phyloP scores from a whole-genome alignment of 352 stramenopile genomes.

The Elongisporangium anandrum region DNA sequence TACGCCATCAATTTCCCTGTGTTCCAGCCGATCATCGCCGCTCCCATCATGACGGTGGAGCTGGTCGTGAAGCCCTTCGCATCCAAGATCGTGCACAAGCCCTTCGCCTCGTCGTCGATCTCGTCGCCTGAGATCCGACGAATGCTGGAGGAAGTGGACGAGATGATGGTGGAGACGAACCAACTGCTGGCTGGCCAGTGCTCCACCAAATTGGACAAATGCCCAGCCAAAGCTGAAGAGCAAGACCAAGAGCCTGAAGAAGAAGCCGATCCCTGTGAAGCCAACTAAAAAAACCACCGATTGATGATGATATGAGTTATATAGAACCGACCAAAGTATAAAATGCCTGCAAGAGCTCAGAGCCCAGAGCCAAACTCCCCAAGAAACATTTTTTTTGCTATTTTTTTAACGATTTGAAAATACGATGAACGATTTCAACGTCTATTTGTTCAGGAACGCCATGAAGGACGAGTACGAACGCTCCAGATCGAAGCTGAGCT shows the following conservation, averaged over 20 bases:
- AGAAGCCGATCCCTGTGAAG: neutral
- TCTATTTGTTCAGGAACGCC: conserved; percentile 80
- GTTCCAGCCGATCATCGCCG: neutral
- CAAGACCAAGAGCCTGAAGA: neutral
- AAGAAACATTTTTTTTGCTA: neutral
- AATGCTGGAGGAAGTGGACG: conserved; percentile 38
- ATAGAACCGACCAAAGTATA: neutral
- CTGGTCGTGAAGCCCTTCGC: neutral
- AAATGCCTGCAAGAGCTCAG: neutral
- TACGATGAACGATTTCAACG: conserved; percentile 1
- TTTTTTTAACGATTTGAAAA: conserved; percentile 6
- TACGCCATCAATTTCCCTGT: neutral
- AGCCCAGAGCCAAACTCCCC: too few species aligned
- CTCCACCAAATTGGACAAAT: neutral
- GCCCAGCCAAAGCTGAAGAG: too few species aligned
- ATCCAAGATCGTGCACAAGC: neutral
- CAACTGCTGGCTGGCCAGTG: neutral
- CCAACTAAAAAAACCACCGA: too few species aligned
- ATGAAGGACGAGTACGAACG: conserved; percentile 94
- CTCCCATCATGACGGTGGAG: neutral
- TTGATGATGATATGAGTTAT: neutral
- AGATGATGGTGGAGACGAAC: conserved; percentile 29
- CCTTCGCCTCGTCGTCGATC: neutral
- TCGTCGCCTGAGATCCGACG: conserved; percentile 17
- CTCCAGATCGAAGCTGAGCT: conserved; percentile 96